These are phyloP conservation scores for Lathyrus sativus DNA, from an alignment of 306 rosid species.

Conservation along the genomic window DNA sequence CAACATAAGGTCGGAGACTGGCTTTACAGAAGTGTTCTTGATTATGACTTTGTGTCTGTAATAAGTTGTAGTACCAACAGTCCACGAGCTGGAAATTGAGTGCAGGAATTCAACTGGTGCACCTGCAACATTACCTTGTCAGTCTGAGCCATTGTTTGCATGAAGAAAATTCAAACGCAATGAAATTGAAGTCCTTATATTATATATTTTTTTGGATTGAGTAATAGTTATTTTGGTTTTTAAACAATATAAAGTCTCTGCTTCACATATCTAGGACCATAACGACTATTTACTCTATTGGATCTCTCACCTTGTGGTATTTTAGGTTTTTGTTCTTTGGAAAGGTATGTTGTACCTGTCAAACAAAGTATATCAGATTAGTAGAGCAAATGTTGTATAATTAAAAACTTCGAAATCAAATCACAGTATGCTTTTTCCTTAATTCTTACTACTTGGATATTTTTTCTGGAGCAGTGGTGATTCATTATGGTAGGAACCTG, in stretches of 20 bases:
- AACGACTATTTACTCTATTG: background rate
- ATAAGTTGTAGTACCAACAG: conserved; percentile 41
- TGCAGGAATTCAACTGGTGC: conserved; percentile 61
- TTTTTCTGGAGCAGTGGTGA: conserved; percentile 38
- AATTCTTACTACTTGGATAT: conserved; percentile 42
- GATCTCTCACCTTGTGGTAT: conserved; percentile 34
- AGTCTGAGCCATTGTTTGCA: conserved; percentile 10
- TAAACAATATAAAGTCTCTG: too few relatives aligned
- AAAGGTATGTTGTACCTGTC: conserved; percentile 34
- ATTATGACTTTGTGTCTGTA: conserved; percentile 76
- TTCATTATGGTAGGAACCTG: conserved; percentile 45
- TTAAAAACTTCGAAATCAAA: conserved; percentile 8
- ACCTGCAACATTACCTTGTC: conserved; percentile 42
- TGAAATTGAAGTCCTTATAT: background rate
- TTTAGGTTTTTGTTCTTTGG: conserved; percentile 24
- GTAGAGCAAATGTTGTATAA: background rate
- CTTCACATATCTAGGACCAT: background rate
- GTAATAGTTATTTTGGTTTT: too few relatives aligned
- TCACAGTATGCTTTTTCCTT: background rate
- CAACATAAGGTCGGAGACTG: conserved; percentile 58
- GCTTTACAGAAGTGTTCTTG: conserved; percentile 69
- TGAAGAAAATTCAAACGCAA: background rate
- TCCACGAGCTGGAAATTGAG: conserved; percentile 74
- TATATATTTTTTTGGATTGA: background rate
- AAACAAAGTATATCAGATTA: conserved; percentile 26